Conservation (phyloP, 2,329 filamentous ascomycete species). For the Gaeumannomyces sp. region DNA sequence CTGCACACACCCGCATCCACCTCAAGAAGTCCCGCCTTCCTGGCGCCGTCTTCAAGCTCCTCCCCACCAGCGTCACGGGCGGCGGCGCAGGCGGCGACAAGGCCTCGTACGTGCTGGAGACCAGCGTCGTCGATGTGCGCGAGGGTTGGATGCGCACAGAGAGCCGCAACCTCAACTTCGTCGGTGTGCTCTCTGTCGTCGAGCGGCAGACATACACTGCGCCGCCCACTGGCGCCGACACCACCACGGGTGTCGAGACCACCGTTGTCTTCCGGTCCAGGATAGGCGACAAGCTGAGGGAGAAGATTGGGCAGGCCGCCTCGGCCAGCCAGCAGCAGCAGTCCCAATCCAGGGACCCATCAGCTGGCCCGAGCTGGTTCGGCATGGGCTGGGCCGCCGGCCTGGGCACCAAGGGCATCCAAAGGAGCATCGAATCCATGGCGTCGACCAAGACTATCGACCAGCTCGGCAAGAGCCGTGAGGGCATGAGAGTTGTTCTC, state of each 20-base stretch:
- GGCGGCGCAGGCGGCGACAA: conserved; percentile 59
- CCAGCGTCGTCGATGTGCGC: conserved; percentile 69
- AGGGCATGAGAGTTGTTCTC: conserved; percentile 77
- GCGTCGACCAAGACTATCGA: conserved; percentile 71
- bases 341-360: conserved; percentile 24
- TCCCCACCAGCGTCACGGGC: conserved; percentile 64
- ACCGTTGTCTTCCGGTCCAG: conserved; percentile 67
- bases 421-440: conserved; percentile 73
- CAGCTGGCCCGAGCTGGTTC: conserved; percentile 28
- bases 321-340: conserved; percentile 22
- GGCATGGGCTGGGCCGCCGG: conserved; percentile 32
- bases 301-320: conserved; percentile 40
- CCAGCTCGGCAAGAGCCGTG: conserved; percentile 72
- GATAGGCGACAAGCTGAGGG: conserved; percentile 62
- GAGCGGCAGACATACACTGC: conserved; percentile 65
- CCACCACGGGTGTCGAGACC: conserved; percentile 63
- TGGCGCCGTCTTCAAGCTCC: conserved; percentile 65
- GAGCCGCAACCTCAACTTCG: conserved; percentile 75
- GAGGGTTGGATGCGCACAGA: conserved; percentile 81
- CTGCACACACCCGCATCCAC: conserved; percentile 75
- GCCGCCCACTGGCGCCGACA: conserved; percentile 15
- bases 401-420: conserved; percentile 66
- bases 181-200: conserved; percentile 70
- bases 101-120: conserved; percentile 76
- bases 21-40: conserved; percentile 77